These are phyloP conservation scores for Miscanthus lutarioriparius DNA, from an alignment of 176 grass and related monocot genomes.

Conservation along the genomic window DNA sequence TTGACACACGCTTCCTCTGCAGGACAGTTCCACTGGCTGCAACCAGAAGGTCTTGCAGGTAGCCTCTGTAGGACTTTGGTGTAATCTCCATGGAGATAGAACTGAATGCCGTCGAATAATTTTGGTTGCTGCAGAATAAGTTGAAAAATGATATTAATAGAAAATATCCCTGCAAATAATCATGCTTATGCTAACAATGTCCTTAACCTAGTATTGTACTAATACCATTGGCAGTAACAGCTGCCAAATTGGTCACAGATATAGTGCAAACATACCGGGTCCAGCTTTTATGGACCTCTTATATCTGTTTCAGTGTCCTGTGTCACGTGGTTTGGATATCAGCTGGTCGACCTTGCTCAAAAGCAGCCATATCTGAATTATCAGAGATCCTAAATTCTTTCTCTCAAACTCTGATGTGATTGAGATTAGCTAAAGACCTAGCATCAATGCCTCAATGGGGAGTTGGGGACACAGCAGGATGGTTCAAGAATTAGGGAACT, in stretches of 20 bases:
- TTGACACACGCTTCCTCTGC: no score
- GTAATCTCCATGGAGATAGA: no score
- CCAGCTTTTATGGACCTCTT: constrained; percentile 17
- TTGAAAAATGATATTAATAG: no score
- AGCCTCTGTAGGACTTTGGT: no score
- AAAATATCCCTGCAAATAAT: no score
- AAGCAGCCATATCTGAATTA: not conserved
- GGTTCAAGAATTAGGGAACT: not conserved
- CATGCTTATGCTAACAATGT: no score
- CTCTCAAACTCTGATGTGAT: not conserved
- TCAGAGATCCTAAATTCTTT: not conserved
- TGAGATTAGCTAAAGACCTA: not conserved
- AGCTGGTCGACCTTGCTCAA: not conserved
- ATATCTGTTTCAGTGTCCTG: not conserved
- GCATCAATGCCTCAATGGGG: not conserved
- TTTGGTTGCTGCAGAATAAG: no score
- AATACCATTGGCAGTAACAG: no score
- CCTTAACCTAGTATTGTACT: no score
- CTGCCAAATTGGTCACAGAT: not conserved
- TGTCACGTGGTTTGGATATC: not conserved
- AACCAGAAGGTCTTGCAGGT: no score
- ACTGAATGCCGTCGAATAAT: no score
- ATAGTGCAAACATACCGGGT: constrained; percentile 6
- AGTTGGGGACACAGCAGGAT: not conserved
- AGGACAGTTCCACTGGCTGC: no score